Conservation (phyloP, 306 rosid genomes). For the Arachis hypogaea region DNA sequence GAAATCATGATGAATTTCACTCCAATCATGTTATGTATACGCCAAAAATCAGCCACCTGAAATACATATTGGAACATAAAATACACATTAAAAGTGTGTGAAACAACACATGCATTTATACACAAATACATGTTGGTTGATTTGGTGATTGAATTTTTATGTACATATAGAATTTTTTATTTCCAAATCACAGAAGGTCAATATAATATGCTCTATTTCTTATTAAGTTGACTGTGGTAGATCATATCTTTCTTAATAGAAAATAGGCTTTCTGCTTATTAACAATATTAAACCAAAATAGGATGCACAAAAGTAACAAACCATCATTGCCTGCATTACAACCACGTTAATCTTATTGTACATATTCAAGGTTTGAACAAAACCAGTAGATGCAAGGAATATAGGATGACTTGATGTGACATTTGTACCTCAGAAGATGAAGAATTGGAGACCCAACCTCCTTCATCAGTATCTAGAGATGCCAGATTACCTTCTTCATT, state of each 20-base stretch:
- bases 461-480: conserved; percentile 60
- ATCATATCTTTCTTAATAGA: conserved; percentile 1
- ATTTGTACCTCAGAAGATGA: conserved; percentile 69
- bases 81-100: no score
- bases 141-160: no score
- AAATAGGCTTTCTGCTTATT: conserved; percentile 12
- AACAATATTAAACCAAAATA: background rate
- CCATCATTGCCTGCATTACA: background rate
- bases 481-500: conserved; percentile 80
- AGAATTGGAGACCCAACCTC: conserved; percentile 63
- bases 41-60: no score
- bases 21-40: no score
- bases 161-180: no score
- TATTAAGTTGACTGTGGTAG: background rate
- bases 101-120: no score
- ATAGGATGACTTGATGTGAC: background rate
- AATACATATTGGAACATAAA: no score
- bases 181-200: no score
- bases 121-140: no score
- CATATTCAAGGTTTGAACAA: conserved; percentile 1
- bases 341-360: conserved; percentile 8
- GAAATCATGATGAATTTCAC: no score
- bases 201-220: no score
- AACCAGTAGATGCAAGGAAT: background rate
- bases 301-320: background rate